phyloP scores from a whole-genome alignment of 148 eudicot species.

The Vaccinium vitisidaea region DNA sequence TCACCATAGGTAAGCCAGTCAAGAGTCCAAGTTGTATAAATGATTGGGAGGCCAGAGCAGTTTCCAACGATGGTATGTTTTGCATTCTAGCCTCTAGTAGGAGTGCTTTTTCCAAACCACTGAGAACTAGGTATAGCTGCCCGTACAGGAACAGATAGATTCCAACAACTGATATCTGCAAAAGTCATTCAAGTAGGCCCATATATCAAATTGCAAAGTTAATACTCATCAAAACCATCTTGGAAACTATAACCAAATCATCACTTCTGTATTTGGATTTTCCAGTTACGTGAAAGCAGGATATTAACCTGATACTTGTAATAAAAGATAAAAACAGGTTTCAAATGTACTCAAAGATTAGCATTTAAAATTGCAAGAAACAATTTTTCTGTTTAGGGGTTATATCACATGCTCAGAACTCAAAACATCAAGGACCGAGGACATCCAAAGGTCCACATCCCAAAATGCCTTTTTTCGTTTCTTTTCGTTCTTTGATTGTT shows the following conservation, averaged over 20 bases:
- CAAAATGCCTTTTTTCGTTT: neutral
- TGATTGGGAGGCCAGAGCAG: constrained; percentile 92
- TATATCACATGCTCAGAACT: neutral
- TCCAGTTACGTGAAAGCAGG: neutral
- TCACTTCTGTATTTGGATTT: neutral
- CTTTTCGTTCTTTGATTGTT: neutral
- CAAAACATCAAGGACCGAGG: neutral
- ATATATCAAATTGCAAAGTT: neutral
- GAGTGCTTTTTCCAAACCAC: constrained; percentile 78
- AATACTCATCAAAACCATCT: constrained; percentile 2
- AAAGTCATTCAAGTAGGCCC: constrained; percentile 6
- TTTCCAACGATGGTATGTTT: constrained; percentile 75
- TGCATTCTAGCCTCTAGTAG: constrained; percentile 67
- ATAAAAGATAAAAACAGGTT: neutral
- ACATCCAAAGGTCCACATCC: neutral
- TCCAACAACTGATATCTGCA: constrained; percentile 83
- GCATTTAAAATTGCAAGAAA: neutral
- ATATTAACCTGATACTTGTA: neutral
- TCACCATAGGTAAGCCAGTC: constrained; percentile 94
- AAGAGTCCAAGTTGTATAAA: constrained; percentile 93
- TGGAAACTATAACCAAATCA: neutral
- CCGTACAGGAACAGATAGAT: constrained; percentile 94
- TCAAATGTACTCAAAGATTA: neutral
- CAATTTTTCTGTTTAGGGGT: neutral
- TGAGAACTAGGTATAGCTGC: constrained; percentile 93